Evolutionary conservation across 768 basidiomycete genomes (phyloP).

Genomic region (Rhodotorula diobovata): DNA sequence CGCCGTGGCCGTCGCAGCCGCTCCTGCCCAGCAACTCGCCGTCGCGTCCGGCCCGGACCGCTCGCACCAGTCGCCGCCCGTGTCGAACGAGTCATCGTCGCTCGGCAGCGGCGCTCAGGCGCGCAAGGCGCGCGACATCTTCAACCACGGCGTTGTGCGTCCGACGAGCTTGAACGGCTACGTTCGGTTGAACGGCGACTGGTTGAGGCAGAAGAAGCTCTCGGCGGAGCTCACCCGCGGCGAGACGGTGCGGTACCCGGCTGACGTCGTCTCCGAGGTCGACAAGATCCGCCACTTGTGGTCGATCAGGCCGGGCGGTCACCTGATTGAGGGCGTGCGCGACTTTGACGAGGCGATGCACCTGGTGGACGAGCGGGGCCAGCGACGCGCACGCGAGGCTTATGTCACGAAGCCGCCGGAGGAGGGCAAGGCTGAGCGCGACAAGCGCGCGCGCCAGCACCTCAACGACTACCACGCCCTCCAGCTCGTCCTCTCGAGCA

Average conservation of each 20-base stretch:
- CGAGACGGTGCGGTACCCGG: not conserved
- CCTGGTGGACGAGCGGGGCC: not conserved
- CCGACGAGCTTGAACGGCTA: conserved; percentile 4
- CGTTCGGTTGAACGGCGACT: not conserved
- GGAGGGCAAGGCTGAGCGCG: not conserved
- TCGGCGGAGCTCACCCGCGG: not conserved
- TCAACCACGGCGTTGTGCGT: conserved; percentile 9
- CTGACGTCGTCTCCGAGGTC: not conserved
- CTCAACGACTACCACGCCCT: conserved; percentile 18
- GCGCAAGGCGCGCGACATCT: not conserved
- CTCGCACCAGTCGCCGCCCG: not conserved
- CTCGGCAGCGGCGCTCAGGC: not conserved
- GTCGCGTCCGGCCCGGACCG: not conserved
- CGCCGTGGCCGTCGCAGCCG: no score
- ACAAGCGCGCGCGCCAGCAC: not conserved
- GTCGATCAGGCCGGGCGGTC: not conserved
- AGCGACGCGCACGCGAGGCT: conserved; percentile 17
- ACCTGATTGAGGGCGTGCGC: not conserved
- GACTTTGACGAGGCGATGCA: conserved; percentile 17
- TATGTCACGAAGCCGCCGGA: conserved; percentile 5
- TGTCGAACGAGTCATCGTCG: not conserved
- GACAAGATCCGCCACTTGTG: conserved; percentile 17
- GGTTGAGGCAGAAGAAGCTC: not conserved
- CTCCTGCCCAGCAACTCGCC: no score
- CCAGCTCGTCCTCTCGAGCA: conserved; percentile 16